Evolutionary conservation across 306 rosid genomes (phyloP), one percentile per base, ranked within the genome.

Genomic region (Luffa acutangula): DNA sequence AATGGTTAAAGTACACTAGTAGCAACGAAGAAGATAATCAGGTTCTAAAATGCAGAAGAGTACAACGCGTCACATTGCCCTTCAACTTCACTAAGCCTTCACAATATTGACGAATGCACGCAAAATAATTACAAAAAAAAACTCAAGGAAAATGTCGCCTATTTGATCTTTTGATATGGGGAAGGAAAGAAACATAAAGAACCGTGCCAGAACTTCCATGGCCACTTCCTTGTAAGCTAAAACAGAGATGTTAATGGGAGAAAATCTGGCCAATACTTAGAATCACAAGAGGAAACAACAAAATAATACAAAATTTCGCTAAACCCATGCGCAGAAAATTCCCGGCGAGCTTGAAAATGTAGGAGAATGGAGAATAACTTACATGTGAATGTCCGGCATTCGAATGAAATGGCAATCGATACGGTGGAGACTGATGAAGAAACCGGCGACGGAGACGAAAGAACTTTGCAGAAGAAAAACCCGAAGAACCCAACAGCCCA

Each of bases 331-430:
- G n/a, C 1, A 46, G 58, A 71, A 36, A 11, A 43, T 6, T 43
- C 25, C 58, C 57, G 64, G 71, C 53, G 66, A 80, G 4, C 77
- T 17, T 12, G 62, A 60, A 37, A 79, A 36, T 6, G 39, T 58
- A 70, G 60, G 72, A 49, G 64, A 60, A 64, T 48, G 75, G 53
- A 39, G 70, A 33, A 63, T 34, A 66, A 84, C 85, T 86, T 81
- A 88, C 91, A 80, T 81, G 43, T 62, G 86, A 78, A 60, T 69
- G 66, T 34, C 48, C 75, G 87, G 86, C 84, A 88, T 83, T 80
- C 75, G 77, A 82, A 77, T 17, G 77, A 80, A 80, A 75, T 37
- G 51, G 41, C 17, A 76, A 25, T 78, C 48, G 85, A 83, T 87
- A 80, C 75, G 85, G 80, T 9, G 4, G 25, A 21, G 82, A 64